Evolutionary conservation across 2,329 filamentous ascomycete genomes (phyloP).

Genomic region (Colletotrichum sp.): DNA sequence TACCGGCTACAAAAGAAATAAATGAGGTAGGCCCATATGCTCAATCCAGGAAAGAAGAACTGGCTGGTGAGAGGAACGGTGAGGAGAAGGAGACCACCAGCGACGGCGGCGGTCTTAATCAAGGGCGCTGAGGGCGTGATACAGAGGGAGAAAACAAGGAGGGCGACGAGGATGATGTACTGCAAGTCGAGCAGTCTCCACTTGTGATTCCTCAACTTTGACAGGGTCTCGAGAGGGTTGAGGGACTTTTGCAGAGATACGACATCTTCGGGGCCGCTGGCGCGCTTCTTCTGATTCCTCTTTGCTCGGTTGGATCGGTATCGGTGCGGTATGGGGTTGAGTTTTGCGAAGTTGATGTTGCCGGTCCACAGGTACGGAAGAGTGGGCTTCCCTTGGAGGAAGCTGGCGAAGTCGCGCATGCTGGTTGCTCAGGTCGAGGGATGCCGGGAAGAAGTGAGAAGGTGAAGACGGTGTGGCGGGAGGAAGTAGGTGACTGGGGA

Average conservation of each 20-base stretch:
- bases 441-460: neutral
- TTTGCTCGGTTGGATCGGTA: slow-evolving; percentile 43
- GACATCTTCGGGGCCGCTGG: slow-evolving; percentile 61
- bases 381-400: slow-evolving; percentile 44
- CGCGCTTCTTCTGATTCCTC: slow-evolving; percentile 43
- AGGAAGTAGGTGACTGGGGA: neutral
- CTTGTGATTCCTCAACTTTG: slow-evolving; percentile 75
- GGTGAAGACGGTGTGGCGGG: neutral
- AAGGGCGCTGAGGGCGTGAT: slow-evolving; percentile 83
- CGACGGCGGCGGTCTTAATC: slow-evolving; percentile 75
- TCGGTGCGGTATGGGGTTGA: slow-evolving; percentile 46
- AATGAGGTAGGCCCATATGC: slow-evolving; percentile 84
- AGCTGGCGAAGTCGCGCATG: slow-evolving; percentile 44
- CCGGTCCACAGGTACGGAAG: slow-evolving; percentile 43
- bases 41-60: slow-evolving; percentile 87
- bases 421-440: neutral
- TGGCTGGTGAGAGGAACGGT: slow-evolving; percentile 86
- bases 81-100: slow-evolving; percentile 71
- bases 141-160: slow-evolving; percentile 82
- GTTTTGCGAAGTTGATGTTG: slow-evolving; percentile 44
- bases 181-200: slow-evolving; percentile 88
- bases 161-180: slow-evolving; percentile 75
- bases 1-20: slow-evolving; percentile 95
- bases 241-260: slow-evolving; percentile 81
- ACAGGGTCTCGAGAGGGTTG: slow-evolving; percentile 78